Conservation (phyloP, 805 yeast genomes). For the Clavispora phyllophila region DNA sequence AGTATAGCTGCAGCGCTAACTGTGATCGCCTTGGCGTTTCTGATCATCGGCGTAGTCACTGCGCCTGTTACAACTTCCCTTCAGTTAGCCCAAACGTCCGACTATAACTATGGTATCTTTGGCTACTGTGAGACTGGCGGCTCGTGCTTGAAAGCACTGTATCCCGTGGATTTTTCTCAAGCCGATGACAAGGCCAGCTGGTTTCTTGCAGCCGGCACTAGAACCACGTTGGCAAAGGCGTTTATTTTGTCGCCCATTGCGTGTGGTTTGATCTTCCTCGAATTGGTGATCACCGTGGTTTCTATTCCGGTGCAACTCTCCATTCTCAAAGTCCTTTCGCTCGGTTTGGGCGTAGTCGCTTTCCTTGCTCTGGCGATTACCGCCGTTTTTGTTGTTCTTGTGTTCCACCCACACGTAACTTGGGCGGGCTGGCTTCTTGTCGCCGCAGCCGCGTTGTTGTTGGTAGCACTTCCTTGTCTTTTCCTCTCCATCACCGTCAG, state of each 20-base stretch:
- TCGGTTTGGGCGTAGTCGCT: constrained; percentile 43
- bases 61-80: constrained; percentile 53
- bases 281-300: constrained; percentile 20
- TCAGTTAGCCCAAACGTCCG: constrained; percentile 43
- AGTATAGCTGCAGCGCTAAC: constrained; percentile 38
- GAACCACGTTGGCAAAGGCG: constrained; percentile 50
- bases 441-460: constrained; percentile 56
- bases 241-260: constrained; percentile 63
- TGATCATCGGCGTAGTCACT: constrained; percentile 56
- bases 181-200: constrained; percentile 36
- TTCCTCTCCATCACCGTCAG: constrained; percentile 28
- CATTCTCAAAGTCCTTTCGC: constrained; percentile 29
- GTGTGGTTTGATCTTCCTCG: constrained; percentile 51
- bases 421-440: constrained; percentile 75
- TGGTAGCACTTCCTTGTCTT: constrained; percentile 48
- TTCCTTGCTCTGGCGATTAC: constrained; percentile 51
- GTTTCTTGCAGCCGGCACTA: constrained; percentile 40
- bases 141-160: constrained; percentile 41
- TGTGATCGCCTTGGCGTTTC: constrained; percentile 54
- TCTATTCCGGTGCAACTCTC: constrained; percentile 23
- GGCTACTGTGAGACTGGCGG: constrained; percentile 49
- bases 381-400: constrained; percentile 50
- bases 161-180: constrained; percentile 39
- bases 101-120: constrained; percentile 55
- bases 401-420: constrained; percentile 58